Percentiles rank a stretch among this genome's conserved stretches.
phyloP scores from a whole-genome alignment of 176 grass and related monocot genomes.

The Oryza glaberrima region DNA sequence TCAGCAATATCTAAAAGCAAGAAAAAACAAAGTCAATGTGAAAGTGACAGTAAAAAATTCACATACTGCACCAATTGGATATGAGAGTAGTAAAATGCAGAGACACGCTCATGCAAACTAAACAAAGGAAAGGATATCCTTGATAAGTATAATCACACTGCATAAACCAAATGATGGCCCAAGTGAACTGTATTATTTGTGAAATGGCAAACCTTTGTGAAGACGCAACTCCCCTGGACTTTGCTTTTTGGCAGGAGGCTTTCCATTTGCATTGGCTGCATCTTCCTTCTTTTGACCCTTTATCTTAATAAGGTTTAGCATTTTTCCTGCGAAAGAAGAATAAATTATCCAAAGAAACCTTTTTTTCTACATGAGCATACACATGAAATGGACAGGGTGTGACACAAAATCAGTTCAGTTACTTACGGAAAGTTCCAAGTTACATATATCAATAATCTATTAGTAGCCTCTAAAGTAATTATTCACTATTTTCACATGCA shows the following conservation, averaged over 20 bases:
- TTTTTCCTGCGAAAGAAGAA: constrained; percentile 36
- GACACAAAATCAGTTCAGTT: not conserved
- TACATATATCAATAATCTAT: not conserved
- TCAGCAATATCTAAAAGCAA: constrained; percentile 65
- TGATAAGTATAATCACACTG: not conserved
- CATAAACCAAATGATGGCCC: not conserved
- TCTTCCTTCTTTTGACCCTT: constrained; percentile 59
- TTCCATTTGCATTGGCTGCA: constrained; percentile 55
- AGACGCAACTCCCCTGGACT: constrained; percentile 67
- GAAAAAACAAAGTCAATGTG: not conserved
- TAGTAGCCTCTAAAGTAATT: not conserved
- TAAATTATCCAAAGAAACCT: not conserved
- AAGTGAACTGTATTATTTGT: not conserved
- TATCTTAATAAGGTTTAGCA: constrained; percentile 75
- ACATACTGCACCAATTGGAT: not conserved
- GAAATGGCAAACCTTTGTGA: constrained; percentile 59
- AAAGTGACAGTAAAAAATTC: constrained; percentile 14
- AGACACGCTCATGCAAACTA: not conserved
- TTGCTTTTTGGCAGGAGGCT: constrained; percentile 60
- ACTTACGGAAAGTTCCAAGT: not conserved
- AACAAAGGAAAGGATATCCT: not conserved
- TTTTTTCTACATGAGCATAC: not conserved
- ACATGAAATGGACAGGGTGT: not conserved
- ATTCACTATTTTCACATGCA: not conserved
- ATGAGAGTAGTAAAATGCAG: not conserved